A percentile compares a stretch with the other conserved stretches of the same genome.
phyloP scores from a whole-genome alignment of 139 green algal species.

The Pleodorina starrii region DNA sequence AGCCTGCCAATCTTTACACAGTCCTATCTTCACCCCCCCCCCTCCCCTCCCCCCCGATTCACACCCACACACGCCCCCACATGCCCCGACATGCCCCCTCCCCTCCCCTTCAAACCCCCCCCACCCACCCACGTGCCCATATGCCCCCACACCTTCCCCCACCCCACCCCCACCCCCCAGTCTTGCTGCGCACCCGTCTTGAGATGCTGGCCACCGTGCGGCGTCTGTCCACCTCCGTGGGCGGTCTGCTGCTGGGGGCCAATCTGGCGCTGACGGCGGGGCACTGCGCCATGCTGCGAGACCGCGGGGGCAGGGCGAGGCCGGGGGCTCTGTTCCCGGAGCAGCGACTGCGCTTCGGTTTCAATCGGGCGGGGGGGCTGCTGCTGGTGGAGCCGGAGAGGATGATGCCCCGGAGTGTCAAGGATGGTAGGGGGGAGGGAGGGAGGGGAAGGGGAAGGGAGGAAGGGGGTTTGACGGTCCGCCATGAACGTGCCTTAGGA shows the following conservation, averaged over 20 bases:
- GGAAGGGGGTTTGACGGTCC: no score
- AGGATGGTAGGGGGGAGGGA: background rate
- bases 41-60: background rate
- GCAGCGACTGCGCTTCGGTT: conserved; percentile 41
- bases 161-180: background rate
- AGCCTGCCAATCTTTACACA: no score
- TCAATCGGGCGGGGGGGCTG: background rate
- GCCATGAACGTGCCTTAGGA: background rate
- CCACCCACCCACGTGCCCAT: no score
- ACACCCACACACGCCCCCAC: no score
- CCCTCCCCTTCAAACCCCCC: background rate
- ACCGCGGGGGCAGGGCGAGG: background rate
- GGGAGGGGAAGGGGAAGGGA: no score
- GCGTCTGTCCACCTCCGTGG: background rate
- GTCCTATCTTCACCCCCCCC: background rate
- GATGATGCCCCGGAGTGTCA: background rate
- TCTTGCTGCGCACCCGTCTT: conserved; percentile 32
- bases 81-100: background rate
- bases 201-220: conserved; percentile 4
- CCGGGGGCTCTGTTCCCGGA: conserved; percentile 23
- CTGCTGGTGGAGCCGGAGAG: conserved; percentile 30
- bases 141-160: background rate
- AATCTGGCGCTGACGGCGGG: conserved; percentile 34
- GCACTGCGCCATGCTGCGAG: conserved; percentile 30
- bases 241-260: conserved; percentile 37